phyloP scores from a whole-genome alignment of 345 rosid genomes.

The Passiflora organensis region DNA sequence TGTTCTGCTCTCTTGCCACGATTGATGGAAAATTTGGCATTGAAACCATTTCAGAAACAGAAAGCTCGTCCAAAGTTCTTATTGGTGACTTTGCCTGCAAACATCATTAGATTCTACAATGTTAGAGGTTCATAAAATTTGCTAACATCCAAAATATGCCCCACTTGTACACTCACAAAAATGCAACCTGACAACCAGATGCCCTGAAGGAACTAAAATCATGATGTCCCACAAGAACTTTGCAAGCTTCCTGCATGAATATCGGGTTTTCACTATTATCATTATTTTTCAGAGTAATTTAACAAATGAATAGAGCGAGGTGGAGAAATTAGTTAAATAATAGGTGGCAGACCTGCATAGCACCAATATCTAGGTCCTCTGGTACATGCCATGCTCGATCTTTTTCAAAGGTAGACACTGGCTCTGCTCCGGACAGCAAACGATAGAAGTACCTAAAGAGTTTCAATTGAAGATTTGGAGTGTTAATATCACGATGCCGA shows the following conservation, averaged over 20 bases:
- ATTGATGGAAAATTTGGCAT: conserved; percentile 63
- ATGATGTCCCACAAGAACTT: conserved; percentile 72
- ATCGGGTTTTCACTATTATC: conserved; percentile 2
- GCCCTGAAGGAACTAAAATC: conserved; percentile 98
- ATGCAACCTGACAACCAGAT: conserved; percentile 75
- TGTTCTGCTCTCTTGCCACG: conserved; percentile 33
- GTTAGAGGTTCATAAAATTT: conserved; percentile 1
- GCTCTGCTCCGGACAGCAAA: conserved; percentile 64
- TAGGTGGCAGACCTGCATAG: conserved; percentile 66
- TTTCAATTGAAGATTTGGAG: conserved; percentile 3
- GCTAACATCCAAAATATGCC: neutral
- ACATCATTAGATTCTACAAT: neutral
- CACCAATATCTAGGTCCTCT: conserved; percentile 56
- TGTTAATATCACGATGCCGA: too few relatives aligned
- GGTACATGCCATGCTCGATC: conserved; percentile 81
- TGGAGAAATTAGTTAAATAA: conserved; percentile 2
- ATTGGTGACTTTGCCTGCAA: conserved; percentile 77
- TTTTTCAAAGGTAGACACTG: conserved; percentile 67
- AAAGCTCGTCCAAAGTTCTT: conserved; percentile 70
- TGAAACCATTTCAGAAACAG: conserved; percentile 55
- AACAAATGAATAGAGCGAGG: conserved; percentile 10
- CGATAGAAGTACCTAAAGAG: conserved; percentile 75
- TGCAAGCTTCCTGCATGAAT: conserved; percentile 80
- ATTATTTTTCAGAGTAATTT: neutral
- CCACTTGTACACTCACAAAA: neutral